Conservation (phyloP, 768 basidiomycete species). For the Mycena polygramma region DNA sequence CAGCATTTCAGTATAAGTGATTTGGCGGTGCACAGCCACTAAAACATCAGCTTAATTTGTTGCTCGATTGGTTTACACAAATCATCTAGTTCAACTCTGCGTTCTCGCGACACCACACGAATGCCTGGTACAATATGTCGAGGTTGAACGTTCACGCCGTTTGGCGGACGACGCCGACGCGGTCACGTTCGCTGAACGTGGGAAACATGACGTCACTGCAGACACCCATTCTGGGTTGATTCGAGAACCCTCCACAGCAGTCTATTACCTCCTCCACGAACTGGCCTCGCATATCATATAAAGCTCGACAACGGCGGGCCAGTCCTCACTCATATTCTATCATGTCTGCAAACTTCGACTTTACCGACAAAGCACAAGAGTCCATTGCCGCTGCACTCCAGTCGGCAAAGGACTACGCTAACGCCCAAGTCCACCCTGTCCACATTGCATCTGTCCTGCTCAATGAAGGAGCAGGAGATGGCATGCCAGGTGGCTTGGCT, state of each 20-base stretch:
- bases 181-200: constrained; percentile 7
- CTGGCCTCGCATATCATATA: background rate
- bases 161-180: background rate
- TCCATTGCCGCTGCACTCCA: constrained; percentile 80
- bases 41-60: too few relatives aligned
- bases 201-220: constrained; percentile 10
- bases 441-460: constrained; percentile 88
- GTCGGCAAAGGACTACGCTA: constrained; percentile 86
- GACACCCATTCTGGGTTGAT: background rate
- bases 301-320: background rate
- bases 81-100: too few relatives aligned
- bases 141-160: too few relatives aligned
- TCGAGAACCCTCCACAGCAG: background rate
- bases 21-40: too few relatives aligned
- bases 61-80: too few relatives aligned
- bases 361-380: constrained; percentile 88
- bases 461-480: constrained; percentile 68
- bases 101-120: too few relatives aligned
- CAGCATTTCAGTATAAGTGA: background rate
- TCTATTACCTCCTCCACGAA: background rate
- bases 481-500: constrained; percentile 50
- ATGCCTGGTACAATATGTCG: too few relatives aligned
- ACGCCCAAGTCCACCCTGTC: constrained; percentile 75
- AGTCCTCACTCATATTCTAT: background rate
- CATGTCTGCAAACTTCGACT: constrained; percentile 74